Evolutionary conservation across 306 rosid species (phyloP).

Genomic region (Luffa acutangula): DNA sequence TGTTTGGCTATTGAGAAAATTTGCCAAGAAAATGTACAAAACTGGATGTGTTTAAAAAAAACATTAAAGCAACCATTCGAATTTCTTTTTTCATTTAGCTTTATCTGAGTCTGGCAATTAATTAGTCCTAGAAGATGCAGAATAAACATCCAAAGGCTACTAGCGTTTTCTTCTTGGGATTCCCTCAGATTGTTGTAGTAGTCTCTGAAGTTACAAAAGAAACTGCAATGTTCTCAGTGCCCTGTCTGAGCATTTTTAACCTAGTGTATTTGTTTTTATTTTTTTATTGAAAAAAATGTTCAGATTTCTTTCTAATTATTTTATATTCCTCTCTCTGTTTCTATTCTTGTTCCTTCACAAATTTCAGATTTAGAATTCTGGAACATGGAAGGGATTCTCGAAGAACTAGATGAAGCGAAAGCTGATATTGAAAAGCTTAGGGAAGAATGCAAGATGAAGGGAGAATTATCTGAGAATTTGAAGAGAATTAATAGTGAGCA

Average conservation of each 20-base stretch:
- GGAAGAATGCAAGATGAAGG: constrained; percentile 39
- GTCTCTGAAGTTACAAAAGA: background rate
- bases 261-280: background rate
- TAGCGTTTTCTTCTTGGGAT: background rate
- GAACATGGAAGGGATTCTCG: constrained; percentile 48
- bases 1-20: background rate
- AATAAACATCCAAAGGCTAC: background rate
- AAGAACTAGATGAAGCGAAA: constrained; percentile 60
- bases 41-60: background rate
- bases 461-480: constrained; percentile 36
- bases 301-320: background rate
- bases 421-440: constrained; percentile 51
- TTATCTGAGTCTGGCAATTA: background rate
- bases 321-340: background rate
- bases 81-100: background rate
- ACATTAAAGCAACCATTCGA: background rate
- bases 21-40: background rate
- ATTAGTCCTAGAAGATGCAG: background rate
- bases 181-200: background rate
- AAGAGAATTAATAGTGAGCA: constrained; percentile 47
- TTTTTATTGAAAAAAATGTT: background rate
- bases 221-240: background rate
- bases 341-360: background rate
- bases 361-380: constrained; percentile 1
- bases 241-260: background rate